Evolutionary conservation across 2,329 filamentous ascomycete genomes (phyloP), one percentile per base, ranked within the genome.

Genomic region (Epichloe glyceriae): DNA sequence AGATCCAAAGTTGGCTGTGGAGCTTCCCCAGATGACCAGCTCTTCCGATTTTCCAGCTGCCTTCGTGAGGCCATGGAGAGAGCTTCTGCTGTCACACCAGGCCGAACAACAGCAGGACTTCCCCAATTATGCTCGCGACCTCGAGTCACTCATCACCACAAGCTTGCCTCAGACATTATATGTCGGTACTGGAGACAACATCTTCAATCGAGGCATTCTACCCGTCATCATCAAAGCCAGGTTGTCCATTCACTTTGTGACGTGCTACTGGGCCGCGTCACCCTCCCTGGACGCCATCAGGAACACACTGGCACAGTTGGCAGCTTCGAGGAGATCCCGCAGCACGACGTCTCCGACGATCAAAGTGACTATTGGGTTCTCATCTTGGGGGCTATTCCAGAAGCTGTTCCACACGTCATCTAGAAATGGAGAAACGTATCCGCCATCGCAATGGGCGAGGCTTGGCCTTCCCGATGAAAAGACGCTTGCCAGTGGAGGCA

Each of bases 181-280:
- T 26, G 63, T 82, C 15, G 80, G 80, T 51, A 83, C 77, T 0
- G 80, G 81, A 5, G 68, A 73, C 17, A 74, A 73, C 4, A 73
- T 83, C 33, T 81, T 75, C 57, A 71, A 72, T 0, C 67, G 70
- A 39, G 67, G 70, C 3, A 70, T 88, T 6, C 66, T 83, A 0
- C 79, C 84, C 2, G 78, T 80, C 8, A 74, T 90, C 3, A 67
- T 78, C 4, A 62, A 67, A 0, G 82, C 86, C 2, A 70, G 75
- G 37, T 67, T 73, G 46, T 86, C 88, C 58, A 70, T 90, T 30
- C 78, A 89, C 52, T 73, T 93, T 41, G 84, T 89, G 6, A 91
- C 87, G 8, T 91, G 87, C 65, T 93, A 90, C 67, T 90, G 86
- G 86, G 82, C 86, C 0, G 69, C 71, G 0, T 90, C 86, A 0